phyloP scores from a whole-genome alignment of 1,139 yeast genomes.

The Magnusiomyces paraingens region DNA sequence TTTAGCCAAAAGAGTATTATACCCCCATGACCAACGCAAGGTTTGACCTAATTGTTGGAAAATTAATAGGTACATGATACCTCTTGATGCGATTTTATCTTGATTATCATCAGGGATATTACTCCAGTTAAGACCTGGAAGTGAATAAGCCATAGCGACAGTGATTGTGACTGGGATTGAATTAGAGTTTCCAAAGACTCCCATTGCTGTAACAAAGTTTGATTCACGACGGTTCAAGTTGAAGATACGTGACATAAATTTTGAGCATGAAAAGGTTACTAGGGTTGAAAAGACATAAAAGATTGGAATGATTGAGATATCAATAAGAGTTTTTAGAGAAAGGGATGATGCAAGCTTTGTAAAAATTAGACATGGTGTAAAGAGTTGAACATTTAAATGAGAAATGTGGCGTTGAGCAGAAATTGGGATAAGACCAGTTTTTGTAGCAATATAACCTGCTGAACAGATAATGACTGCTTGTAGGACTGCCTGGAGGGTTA shows the following conservation, averaged over 20 bases:
- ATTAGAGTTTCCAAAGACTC: constrained; percentile 79
- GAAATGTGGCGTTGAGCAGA: constrained; percentile 62
- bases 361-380: constrained; percentile 81
- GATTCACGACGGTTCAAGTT: constrained; percentile 56
- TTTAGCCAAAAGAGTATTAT: constrained; percentile 58
- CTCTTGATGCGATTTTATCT: constrained; percentile 73
- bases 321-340: constrained; percentile 58
- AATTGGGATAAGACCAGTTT: constrained; percentile 49
- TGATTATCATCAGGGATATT: constrained; percentile 57
- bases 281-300: constrained; percentile 59
- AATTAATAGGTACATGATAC: constrained; percentile 65
- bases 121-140: constrained; percentile 72
- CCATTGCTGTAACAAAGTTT: constrained; percentile 83
- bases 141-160: constrained; percentile 60
- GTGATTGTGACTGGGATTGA: constrained; percentile 58
- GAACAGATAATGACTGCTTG: constrained; percentile 70
- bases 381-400: constrained; percentile 65
- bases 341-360: constrained; percentile 71
- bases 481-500: constrained; percentile 72
- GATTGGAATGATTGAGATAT: constrained; percentile 67
- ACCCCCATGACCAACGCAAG: constrained; percentile 91
- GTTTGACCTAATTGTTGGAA: constrained; percentile 84
- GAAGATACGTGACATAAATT: constrained; percentile 42
- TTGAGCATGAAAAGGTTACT: constrained; percentile 53
- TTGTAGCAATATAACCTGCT: constrained; percentile 66